These are phyloP conservation scores for Macrocybe gigantea DNA, from an alignment of 768 basidiomycete species.

Conservation along the genomic window DNA sequence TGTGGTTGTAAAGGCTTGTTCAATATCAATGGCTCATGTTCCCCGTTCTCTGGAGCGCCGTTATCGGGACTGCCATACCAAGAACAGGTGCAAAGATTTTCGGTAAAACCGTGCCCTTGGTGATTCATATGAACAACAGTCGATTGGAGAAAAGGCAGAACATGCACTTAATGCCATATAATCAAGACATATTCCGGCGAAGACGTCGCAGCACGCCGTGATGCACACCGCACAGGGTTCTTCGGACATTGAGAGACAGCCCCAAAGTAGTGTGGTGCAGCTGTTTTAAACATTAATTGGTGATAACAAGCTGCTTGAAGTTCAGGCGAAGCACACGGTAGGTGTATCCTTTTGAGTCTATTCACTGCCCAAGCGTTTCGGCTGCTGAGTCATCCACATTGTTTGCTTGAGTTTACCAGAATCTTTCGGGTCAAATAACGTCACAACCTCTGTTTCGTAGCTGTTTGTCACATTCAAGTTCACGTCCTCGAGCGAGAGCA, in stretches of 20 bases:
- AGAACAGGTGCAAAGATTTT: slow-evolving; percentile 20
- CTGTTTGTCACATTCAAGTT: background rate
- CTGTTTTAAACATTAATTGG: too few relatives aligned
- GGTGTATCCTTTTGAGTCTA: too few relatives aligned
- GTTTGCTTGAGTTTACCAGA: too few relatives aligned
- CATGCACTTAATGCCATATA: slow-evolving; percentile 26
- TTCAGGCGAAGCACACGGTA: too few relatives aligned
- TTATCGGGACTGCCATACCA: slow-evolving; percentile 7
- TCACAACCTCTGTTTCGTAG: background rate
- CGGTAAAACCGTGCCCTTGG: slow-evolving; percentile 31
- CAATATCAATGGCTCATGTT: slow-evolving; percentile 24
- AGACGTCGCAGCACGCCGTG: slow-evolving; percentile 26
- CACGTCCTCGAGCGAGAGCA: background rate
- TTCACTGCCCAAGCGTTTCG: too few relatives aligned
- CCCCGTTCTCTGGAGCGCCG: slow-evolving; percentile 7
- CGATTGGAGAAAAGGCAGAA: background rate
- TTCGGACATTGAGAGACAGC: slow-evolving; percentile 18
- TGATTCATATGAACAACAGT: background rate
- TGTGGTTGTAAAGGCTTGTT: slow-evolving; percentile 17
- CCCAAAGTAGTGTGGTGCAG: too few relatives aligned
- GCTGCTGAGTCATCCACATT: too few relatives aligned
- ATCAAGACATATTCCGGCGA: slow-evolving; percentile 32
- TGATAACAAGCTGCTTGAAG: too few relatives aligned
- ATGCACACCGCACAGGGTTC: slow-evolving; percentile 20
- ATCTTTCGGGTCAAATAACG: too few relatives aligned